phyloP scores from a whole-genome alignment of 108 stramenopile genomes.

The Hondaea fermentalgiana region DNA sequence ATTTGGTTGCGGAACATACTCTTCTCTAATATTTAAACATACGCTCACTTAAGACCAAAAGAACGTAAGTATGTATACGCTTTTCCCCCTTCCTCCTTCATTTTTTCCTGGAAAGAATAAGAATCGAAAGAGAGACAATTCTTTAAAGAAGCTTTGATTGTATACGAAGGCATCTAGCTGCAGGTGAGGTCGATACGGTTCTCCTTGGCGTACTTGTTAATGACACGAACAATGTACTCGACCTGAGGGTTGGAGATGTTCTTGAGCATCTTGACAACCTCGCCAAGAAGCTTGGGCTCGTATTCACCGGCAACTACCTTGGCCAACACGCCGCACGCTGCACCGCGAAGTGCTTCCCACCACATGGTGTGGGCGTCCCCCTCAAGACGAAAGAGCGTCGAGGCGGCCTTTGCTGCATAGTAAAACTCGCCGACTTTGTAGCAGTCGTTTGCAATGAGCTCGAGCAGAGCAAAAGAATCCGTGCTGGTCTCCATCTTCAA shows the following conservation, averaged over 20 bases:
- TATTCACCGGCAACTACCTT: conserved; percentile 52
- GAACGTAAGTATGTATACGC: too few species aligned
- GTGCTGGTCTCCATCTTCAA: conserved; percentile 60
- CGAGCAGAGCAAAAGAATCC: conserved; percentile 60
- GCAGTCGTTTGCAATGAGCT: conserved; percentile 73
- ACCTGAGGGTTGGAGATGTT: conserved; percentile 60
- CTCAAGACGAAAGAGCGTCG: conserved; percentile 62
- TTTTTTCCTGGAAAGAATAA: too few species aligned
- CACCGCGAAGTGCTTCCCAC: conserved; percentile 71
- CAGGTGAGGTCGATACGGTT: conserved; percentile 38
- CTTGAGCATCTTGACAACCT: conserved; percentile 60
- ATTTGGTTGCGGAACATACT: too few species aligned
- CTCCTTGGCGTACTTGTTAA: conserved; percentile 57
- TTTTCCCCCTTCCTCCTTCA: too few species aligned
- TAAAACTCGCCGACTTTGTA: conserved; percentile 43
- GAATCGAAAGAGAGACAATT: too few species aligned
- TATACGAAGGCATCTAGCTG: too few species aligned
- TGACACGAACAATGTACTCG: conserved; percentile 57
- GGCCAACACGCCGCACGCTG: conserved; percentile 67
- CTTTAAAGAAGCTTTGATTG: too few species aligned
- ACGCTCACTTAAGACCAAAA: too few species aligned
- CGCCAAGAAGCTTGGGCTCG: conserved; percentile 49
- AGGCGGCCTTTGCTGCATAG: conserved; percentile 45
- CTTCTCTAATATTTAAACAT: too few species aligned
- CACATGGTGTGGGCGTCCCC: conserved; percentile 57